These are phyloP conservation scores for Osmanthus fragrans DNA, from an alignment of 257 asterid genomes.

Conservation along the genomic window DNA sequence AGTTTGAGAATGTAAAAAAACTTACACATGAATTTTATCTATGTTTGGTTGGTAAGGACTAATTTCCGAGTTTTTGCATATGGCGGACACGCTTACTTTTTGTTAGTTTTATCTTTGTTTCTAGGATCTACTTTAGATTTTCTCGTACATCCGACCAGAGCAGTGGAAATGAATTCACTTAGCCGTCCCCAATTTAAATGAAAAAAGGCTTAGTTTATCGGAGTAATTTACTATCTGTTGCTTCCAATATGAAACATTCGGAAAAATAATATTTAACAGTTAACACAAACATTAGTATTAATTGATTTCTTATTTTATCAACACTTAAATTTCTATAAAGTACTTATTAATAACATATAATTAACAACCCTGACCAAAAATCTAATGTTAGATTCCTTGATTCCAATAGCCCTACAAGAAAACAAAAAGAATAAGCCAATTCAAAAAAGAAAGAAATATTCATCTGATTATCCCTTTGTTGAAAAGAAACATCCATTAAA, in stretches of 20 bases:
- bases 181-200: neutral
- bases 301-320: slow-evolving; percentile 18
- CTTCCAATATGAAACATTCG: slow-evolving; percentile 18
- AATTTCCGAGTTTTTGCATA: neutral
- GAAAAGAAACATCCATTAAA: slow-evolving; percentile 44
- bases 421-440: slow-evolving; percentile 84
- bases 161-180: neutral
- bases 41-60: neutral
- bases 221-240: neutral
- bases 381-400: slow-evolving; percentile 86
- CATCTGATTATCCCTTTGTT: slow-evolving; percentile 6
- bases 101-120: neutral
- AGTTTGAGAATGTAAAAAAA: too few relatives aligned
- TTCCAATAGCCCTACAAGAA: slow-evolving; percentile 67
- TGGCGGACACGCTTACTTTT: neutral
- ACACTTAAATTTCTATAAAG: slow-evolving; percentile 35
- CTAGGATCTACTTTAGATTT: neutral
- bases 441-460: slow-evolving; percentile 25
- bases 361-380: slow-evolving; percentile 65
- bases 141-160: neutral
- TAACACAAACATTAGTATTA: slow-evolving; percentile 18
- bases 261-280: neutral
- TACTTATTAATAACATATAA: slow-evolving; percentile 44
- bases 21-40: neutral
- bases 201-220: too few relatives aligned